Evolutionary conservation across 2,329 filamentous ascomycete genomes (phyloP), one percentile per base, ranked within the genome.

Genomic region (Zalaria sp.): DNA sequence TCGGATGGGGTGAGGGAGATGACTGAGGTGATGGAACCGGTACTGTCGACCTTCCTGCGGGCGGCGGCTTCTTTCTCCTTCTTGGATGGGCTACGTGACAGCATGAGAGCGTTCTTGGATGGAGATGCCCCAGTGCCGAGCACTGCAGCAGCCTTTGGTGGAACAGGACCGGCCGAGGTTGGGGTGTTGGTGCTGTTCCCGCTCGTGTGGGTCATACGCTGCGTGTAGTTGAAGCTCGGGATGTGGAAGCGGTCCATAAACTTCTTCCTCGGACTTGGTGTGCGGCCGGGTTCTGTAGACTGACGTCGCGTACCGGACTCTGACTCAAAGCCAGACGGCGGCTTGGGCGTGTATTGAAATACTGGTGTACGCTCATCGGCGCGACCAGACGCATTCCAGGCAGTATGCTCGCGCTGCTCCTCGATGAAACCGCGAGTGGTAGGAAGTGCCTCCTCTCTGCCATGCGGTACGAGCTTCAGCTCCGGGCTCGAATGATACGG

Each of bases 361-460:
- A 56, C 53, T 3, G 55, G 49, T 8, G 46, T 50, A 38, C 49
- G 51, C 37, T 50, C 46, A 51, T 59, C 54, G 52, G 55, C 46
- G 56, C 55, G 49, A 52, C 58, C 39, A 54, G 46, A 46, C 47
- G 57, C 39, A 41, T 54, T 35, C 34, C 53, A 52, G 27, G 45
- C 35, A 3, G 42, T 40, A 27, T 53, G 46, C 50, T 68, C 64
- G 1, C 49, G 51, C 27, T 53, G 54, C 25, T 58, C 55, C 49
- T 69, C 66, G 27, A 68, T 60, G 34, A 53, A 50, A 9, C 52
- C 62, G 42, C 65, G 58, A 7, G 49, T 48, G 1, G 65, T 67
- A 9, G 54, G 57, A 34, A 54, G 41, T 35, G 59, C 51, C 32
- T 57, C 44, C 10, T 47, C 45, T 34, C 27, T 45, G 25, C 46